A percentile compares a stretch with the other conserved stretches of the same genome.
Conservation (phyloP, 2,329 filamentous ascomycete species). For the Calonectria henricotiae region DNA sequence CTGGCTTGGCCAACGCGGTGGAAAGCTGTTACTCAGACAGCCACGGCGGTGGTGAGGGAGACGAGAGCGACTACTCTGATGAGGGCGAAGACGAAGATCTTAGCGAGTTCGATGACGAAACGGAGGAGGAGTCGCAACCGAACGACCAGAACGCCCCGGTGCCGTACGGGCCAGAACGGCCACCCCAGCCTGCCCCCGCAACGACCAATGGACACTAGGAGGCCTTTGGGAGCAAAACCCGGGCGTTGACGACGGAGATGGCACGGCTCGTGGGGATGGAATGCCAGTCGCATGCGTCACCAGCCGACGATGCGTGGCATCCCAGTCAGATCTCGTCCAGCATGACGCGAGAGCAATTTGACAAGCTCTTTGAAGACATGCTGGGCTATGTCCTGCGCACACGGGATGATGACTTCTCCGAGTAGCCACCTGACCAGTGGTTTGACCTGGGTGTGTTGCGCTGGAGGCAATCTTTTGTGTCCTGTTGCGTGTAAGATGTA, state of each 20-base stretch:
- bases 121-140: constrained; percentile 67
- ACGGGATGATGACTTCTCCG: constrained; percentile 26
- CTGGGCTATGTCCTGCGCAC: constrained; percentile 31
- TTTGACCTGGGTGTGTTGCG: constrained; percentile 38
- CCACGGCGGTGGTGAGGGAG: constrained; percentile 67
- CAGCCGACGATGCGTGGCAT: constrained; percentile 5
- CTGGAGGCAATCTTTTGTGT: constrained; percentile 43
- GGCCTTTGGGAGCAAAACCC: constrained; percentile 43
- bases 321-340: constrained; percentile 25
- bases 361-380: constrained; percentile 35
- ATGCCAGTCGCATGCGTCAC: constrained; percentile 7
- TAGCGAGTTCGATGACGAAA: constrained; percentile 78
- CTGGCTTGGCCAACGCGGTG: constrained; percentile 75
- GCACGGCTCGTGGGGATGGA: constrained; percentile 19
- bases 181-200: constrained; percentile 59
- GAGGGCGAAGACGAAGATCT: constrained; percentile 76
- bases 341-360: constrained; percentile 27
- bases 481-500: constrained; percentile 51
- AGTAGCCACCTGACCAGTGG: constrained; percentile 43
- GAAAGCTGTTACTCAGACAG: constrained; percentile 74
- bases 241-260: constrained; percentile 36
- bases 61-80: constrained; percentile 78
- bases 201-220: constrained; percentile 65
- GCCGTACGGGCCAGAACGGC: constrained; percentile 67
- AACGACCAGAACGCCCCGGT: constrained; percentile 58